phyloP scores from a whole-genome alignment of 768 basidiomycete genomes.

The Lentinus tigrinus region DNA sequence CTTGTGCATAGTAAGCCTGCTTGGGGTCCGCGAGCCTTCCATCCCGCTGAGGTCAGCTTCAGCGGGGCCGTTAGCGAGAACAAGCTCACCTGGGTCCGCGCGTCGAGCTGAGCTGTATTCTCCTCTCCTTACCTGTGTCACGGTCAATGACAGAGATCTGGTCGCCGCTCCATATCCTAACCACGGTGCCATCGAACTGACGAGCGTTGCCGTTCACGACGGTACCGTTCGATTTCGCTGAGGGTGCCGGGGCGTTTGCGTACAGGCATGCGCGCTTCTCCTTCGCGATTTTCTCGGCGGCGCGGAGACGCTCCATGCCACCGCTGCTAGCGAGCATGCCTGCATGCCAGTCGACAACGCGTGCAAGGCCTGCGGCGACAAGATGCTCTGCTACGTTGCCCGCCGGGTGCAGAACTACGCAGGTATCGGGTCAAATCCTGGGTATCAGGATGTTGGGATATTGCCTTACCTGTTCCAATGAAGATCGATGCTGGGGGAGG shows the following conservation, averaged over 20 bases:
- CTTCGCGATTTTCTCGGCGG: slow-evolving; percentile 79
- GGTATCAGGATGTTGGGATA: too few relatives aligned
- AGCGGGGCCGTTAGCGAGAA: neutral
- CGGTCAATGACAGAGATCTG: slow-evolving; percentile 81
- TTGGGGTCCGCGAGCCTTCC: slow-evolving; percentile 81
- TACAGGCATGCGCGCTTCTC: slow-evolving; percentile 72
- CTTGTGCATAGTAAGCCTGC: slow-evolving; percentile 84
- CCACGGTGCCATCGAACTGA: slow-evolving; percentile 78
- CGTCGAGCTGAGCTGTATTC: slow-evolving; percentile 86
- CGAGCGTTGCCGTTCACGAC: slow-evolving; percentile 43
- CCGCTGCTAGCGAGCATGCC: slow-evolving; percentile 85
- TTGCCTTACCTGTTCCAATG: slow-evolving; percentile 72
- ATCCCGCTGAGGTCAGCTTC: slow-evolving; percentile 33
- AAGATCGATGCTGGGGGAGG: slow-evolving; percentile 79
- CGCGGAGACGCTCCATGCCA: slow-evolving; percentile 84
- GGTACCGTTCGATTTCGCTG: slow-evolving; percentile 48
- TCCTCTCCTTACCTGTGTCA: slow-evolving; percentile 70
- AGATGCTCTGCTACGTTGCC: slow-evolving; percentile 94
- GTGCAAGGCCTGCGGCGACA: slow-evolving; percentile 80
- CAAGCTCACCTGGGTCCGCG: slow-evolving; percentile 72
- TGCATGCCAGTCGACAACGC: slow-evolving; percentile 96
- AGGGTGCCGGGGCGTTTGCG: slow-evolving; percentile 49
- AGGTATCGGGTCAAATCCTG: neutral
- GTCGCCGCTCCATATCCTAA: slow-evolving; percentile 90
- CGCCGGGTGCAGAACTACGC: slow-evolving; percentile 78